Evolutionary conservation across 148 eudicot species (phyloP).

Genomic region (Spergularia bocconei): DNA sequence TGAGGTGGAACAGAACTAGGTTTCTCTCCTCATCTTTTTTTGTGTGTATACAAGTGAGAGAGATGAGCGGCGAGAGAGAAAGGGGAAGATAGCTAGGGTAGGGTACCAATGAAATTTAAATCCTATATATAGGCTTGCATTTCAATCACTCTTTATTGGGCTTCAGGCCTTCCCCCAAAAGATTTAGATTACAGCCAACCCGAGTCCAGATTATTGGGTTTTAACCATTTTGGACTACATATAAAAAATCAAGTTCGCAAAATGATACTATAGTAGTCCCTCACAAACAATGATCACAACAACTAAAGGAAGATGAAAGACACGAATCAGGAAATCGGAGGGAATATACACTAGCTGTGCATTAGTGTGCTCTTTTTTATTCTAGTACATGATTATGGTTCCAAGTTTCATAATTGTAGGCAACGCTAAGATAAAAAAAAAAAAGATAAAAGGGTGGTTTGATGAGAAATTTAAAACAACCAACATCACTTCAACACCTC

Average conservation of each 20-base stretch:
- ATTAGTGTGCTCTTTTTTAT: no score
- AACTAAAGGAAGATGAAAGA: neutral
- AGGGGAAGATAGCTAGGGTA: slow-evolving; percentile 11
- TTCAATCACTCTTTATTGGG: slow-evolving; percentile 1
- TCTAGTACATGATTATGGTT: no score
- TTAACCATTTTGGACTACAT: neutral
- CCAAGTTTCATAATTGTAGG: no score
- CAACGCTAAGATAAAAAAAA: no score
- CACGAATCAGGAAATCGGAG: neutral
- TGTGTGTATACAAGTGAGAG: no score
- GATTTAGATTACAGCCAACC: neutral
- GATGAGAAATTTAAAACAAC: no score
- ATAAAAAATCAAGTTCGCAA: neutral
- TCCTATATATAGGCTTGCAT: neutral
- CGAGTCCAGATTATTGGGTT: neutral
- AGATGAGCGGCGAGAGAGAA: slow-evolving; percentile 6
- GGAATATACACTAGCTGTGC: neutral
- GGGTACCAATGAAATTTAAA: neutral
- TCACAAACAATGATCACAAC: neutral
- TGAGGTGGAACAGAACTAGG: no score
- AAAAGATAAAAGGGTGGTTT: no score
- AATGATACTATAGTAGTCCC: neutral
- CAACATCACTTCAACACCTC: no score
- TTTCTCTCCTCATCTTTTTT: no score
- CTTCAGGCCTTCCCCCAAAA: neutral